Evolutionary conservation across 306 rosid species (phyloP), one percentile per base, ranked within the genome.

Genomic region (Trifolium subterraneum): DNA sequence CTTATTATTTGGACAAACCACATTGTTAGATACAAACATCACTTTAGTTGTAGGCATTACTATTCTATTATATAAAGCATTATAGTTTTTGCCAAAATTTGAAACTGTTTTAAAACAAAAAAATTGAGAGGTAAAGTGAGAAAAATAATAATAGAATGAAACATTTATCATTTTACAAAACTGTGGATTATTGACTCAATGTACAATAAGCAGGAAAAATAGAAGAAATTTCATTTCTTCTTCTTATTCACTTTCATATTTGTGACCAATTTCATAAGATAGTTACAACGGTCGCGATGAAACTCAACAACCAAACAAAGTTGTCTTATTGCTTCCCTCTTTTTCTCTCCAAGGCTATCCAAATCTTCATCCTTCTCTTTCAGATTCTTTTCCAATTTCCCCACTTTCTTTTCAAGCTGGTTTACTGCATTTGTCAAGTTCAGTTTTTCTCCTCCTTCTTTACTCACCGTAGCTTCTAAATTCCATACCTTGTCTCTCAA

Each of bases 271-370:
- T 52, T 78, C 83, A 65, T 86, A 3, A 93, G 84, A 73, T 84
- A 48, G 76, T 82, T 82, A 27, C 78, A 91, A 13, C 85, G 89
- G 39, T 42, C 67, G 2, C 88, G 88, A 50, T 93, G 89, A 83
- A 85, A 89, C n/a, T 93, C 98, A 71, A 84, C 83, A 60, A 86
- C 65, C 16, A 88, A 58, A 67, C 98, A 93, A 0, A 93, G 89
- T 19, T 90, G 97, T 62, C 89, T 86, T 74, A 93, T 90, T 25
- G 87, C 98, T 74, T 90, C 98, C 55, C 85, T 90, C 79, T 93
- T 93, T 80, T 86, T 88, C 81, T 90, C 96, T 1, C 88, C 90
- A 25, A 89, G 78, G 18, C 73, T 63, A 35, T 52, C 7, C 51
- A 90, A 67, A 5, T 83, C 88, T 41, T 87, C 96, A 12, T 93